phyloP scores from a whole-genome alignment of 2,329 filamentous ascomycete species.

The Neospermospora avenae region DNA sequence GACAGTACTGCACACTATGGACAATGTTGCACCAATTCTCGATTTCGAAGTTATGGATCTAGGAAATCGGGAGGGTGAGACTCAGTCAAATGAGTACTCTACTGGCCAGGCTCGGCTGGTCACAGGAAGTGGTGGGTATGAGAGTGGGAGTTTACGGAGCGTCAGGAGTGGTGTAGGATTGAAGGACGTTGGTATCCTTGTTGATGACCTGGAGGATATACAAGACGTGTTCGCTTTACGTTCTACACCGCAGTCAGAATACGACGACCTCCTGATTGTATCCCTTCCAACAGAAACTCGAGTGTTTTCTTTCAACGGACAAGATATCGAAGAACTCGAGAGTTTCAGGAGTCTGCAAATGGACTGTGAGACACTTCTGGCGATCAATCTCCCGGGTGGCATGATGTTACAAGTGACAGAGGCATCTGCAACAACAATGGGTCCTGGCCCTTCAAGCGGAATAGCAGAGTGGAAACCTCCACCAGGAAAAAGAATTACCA shows the following conservation, averaged over 20 bases:
- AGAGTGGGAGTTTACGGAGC: conserved; percentile 83
- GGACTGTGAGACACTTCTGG: conserved; percentile 69
- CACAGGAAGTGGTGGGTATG: conserved; percentile 85
- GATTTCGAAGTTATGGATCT: conserved; percentile 97
- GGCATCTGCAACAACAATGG: conserved; percentile 57
- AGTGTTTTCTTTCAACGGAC: conserved; percentile 71
- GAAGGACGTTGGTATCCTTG: conserved; percentile 79
- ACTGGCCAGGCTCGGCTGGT: conserved; percentile 93
- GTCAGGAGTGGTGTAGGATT: conserved; percentile 92
- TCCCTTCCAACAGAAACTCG: conserved; percentile 83
- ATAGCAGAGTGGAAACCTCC: conserved; percentile 56
- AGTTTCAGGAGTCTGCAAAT: conserved; percentile 68
- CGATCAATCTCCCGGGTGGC: conserved; percentile 59
- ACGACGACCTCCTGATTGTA: conserved; percentile 69
- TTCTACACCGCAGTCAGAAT: conserved; percentile 45
- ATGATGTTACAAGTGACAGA: conserved; percentile 75
- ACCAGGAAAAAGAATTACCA: conserved; percentile 61
- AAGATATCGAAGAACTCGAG: conserved; percentile 84
- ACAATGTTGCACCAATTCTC: conserved; percentile 86
- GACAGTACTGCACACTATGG: conserved; percentile 68
- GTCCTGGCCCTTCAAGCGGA: conserved; percentile 54
- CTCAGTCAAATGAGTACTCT: conserved; percentile 83
- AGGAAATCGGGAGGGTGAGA: conserved; percentile 77
- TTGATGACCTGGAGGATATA: conserved; percentile 74
- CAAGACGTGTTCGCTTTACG: conserved; percentile 69